Evolutionary conservation across 2,329 filamentous ascomycete genomes (phyloP).

Genomic region (Davidsoniella virescens): DNA sequence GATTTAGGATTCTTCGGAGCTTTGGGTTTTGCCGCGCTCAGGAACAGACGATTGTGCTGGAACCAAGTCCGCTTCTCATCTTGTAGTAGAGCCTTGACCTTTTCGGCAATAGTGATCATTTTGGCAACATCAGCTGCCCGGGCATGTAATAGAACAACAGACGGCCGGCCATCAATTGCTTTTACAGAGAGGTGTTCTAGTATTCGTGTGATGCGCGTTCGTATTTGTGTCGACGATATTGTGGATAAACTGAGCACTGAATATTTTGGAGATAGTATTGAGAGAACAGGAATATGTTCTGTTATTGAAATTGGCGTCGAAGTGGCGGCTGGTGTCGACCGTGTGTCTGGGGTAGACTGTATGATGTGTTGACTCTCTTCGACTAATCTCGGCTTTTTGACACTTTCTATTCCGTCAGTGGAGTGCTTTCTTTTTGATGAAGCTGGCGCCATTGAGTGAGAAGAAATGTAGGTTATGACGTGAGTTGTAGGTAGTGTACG

Average conservation of each 20-base stretch:
- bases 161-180: slow-evolving; percentile 14
- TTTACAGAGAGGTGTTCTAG: slow-evolving; percentile 25
- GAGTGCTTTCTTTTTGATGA: slow-evolving; percentile 8
- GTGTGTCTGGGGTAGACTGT: neutral
- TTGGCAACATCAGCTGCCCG: slow-evolving; percentile 40
- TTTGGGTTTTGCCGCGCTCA: slow-evolving; percentile 22
- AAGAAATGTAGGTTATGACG: too few species aligned
- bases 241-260: slow-evolving; percentile 37
- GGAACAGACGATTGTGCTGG: slow-evolving; percentile 42
- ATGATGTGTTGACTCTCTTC: neutral
- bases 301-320: slow-evolving; percentile 3
- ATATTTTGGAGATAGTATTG: slow-evolving; percentile 18
- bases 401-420: neutral
- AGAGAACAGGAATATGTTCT: neutral
- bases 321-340: neutral
- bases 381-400: slow-evolving; percentile 4
- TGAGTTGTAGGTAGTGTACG: too few species aligned
- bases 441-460: neutral
- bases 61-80: slow-evolving; percentile 32
- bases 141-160: slow-evolving; percentile 33
- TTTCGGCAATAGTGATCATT: slow-evolving; percentile 51
- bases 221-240: slow-evolving; percentile 43
- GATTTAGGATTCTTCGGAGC: neutral
- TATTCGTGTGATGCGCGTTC: slow-evolving; percentile 32
- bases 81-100: slow-evolving; percentile 40